Conservation (phyloP, 2,329 filamentous ascomycete species). For the Colletotrichum sp. region DNA sequence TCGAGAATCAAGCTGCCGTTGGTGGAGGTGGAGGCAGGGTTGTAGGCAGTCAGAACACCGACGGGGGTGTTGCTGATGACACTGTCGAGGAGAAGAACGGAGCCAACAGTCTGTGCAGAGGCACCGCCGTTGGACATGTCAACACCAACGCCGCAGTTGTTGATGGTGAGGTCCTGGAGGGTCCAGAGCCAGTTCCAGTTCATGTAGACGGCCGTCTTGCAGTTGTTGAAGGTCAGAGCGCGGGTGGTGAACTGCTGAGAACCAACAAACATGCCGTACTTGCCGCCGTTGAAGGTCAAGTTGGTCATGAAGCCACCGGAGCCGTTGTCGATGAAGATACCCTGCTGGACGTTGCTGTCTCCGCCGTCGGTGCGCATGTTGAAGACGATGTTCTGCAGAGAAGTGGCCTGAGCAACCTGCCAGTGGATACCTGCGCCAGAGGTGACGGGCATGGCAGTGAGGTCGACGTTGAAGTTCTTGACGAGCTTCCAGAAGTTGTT, state of each 20-base stretch:
- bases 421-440: constrained; percentile 78
- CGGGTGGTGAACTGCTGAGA: constrained; percentile 89
- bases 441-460: constrained; percentile 66
- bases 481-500: constrained; percentile 79
- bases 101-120: constrained; percentile 79
- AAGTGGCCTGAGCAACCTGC: constrained; percentile 85
- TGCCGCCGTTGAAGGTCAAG: constrained; percentile 82
- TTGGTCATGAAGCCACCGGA: constrained; percentile 86
- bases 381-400: constrained; percentile 81
- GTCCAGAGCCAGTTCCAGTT: constrained; percentile 94
- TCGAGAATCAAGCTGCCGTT: constrained; percentile 86
- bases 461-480: constrained; percentile 81
- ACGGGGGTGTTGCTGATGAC: constrained; percentile 76
- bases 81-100: constrained; percentile 83
- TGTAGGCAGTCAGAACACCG: constrained; percentile 79
- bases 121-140: constrained; percentile 74
- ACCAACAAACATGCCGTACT: constrained; percentile 78
- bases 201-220: constrained; percentile 84
- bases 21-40: constrained; percentile 63
- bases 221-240: constrained; percentile 82
- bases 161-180: constrained; percentile 77
- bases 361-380: constrained; percentile 75
- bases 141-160: constrained; percentile 76
- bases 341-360: constrained; percentile 71
- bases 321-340: constrained; percentile 85